phyloP scores from a whole-genome alignment of 2,329 filamentous ascomycete genomes.

The Penicillium sp. region DNA sequence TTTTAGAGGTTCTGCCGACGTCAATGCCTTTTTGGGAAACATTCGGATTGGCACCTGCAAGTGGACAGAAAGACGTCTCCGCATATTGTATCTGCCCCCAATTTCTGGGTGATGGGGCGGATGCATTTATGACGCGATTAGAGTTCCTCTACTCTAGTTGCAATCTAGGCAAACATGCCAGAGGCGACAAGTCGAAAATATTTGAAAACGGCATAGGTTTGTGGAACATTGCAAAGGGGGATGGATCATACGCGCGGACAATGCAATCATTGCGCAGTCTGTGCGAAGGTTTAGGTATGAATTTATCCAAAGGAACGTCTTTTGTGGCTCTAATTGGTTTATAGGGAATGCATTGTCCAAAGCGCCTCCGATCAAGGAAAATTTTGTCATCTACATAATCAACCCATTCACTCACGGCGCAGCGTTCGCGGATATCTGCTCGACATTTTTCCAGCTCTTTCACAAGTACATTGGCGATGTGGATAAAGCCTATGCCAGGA shows the following conservation, averaged over 20 bases:
- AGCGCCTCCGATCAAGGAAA: slow-evolving; percentile 31
- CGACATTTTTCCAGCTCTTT: slow-evolving; percentile 55
- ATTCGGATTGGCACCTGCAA: slow-evolving; percentile 54
- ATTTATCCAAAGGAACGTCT: background rate
- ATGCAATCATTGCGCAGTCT: slow-evolving; percentile 32
- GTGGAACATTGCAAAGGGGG: slow-evolving; percentile 30
- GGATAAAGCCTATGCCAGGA: slow-evolving; percentile 27
- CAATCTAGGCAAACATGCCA: slow-evolving; percentile 51
- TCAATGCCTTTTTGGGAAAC: slow-evolving; percentile 60
- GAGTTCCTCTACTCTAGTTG: slow-evolving; percentile 54
- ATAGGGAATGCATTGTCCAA: slow-evolving; percentile 34
- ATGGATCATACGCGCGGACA: slow-evolving; percentile 27
- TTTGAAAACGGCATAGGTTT: slow-evolving; percentile 35
- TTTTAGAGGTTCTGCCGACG: slow-evolving; percentile 54
- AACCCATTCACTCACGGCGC: slow-evolving; percentile 50
- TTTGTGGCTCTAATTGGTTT: slow-evolving; percentile 6
- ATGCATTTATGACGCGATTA: slow-evolving; percentile 51
- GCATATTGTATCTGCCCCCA: slow-evolving; percentile 56
- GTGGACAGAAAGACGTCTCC: slow-evolving; percentile 54
- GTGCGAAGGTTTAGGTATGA: slow-evolving; percentile 36
- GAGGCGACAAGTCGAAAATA: slow-evolving; percentile 38
- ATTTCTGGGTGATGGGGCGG: slow-evolving; percentile 43
- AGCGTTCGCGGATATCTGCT: slow-evolving; percentile 50
- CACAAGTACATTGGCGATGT: slow-evolving; percentile 48
- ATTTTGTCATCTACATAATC: slow-evolving; percentile 56